Conservation (phyloP, 768 basidiomycete genomes). For the Rhizopogon vinicolor region DNA sequence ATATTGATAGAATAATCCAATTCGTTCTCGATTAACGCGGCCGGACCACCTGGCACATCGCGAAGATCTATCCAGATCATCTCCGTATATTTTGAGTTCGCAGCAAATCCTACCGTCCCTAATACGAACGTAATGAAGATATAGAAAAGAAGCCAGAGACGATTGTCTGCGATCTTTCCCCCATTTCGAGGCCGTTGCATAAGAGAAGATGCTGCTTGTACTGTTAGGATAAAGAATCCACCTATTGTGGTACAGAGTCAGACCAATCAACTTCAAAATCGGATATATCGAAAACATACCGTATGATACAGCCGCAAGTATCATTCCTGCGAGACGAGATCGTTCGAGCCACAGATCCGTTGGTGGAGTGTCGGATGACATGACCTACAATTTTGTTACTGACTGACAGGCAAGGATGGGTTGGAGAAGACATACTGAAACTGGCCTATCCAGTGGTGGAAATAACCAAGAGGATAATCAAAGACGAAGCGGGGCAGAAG, state of each 20-base stretch:
- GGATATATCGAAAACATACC: constrained; percentile 7
- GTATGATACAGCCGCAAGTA: constrained; percentile 15
- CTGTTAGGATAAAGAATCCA: constrained; percentile 13
- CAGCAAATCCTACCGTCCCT: constrained; percentile 22
- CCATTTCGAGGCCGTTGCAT: not conserved
- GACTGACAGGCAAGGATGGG: too few species aligned
- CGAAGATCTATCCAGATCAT: constrained; percentile 30
- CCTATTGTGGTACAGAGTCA: constrained; percentile 7
- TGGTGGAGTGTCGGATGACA: constrained; percentile 14
- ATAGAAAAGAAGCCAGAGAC: constrained; percentile 13
- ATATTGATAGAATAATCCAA: constrained; percentile 15
- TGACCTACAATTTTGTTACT: not conserved
- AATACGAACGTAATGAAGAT: constrained; percentile 20
- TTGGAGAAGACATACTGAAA: not conserved
- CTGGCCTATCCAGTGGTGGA: not conserved
- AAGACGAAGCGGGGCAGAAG: not conserved
- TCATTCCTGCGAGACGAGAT: constrained; percentile 19
- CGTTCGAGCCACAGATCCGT: constrained; percentile 23
- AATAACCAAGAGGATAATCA: not conserved
- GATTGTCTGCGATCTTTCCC: not conserved
- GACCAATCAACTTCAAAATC: not conserved
- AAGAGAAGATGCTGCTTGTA: constrained; percentile 11
- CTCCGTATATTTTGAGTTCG: constrained; percentile 22
- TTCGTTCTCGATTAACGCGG: constrained; percentile 12
- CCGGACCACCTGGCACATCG: constrained; percentile 4